Base-by-base conservation (phyloP, 352 stramenopile species). In the Phytophthora pistaciae region DNA sequence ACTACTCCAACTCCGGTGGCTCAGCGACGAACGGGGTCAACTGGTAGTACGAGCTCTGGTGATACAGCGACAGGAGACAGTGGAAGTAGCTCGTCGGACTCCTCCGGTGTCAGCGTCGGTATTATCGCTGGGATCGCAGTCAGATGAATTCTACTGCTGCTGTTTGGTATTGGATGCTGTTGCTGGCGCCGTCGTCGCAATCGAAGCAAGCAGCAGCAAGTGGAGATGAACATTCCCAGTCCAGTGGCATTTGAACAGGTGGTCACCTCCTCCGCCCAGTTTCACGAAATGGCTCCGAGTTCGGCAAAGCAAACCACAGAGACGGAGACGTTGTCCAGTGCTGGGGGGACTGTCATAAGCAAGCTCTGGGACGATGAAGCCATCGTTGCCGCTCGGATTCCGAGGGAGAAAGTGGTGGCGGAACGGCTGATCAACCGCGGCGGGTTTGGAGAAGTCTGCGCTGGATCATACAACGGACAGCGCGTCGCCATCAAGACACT, bases 321-420 rank as follows among this genome's bases (percentile, higher is more conserved):
- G 25, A 29, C 25, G 25, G 25, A 29, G 3, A 29, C 25, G 25
- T 29, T 29, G 25, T 29, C 25, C 3, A 29, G 25, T 29, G 3
- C 25, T 29, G 25, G 25, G 5, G 25, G 25, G 5, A 29, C 25
- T 29, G 25, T 5, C 25, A 29, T 29, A 0, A 75, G 56, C 49
- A 66, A 74, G 44, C 59, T 75, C 18, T 81, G 73, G 64, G 74
- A 85, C 20, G 72, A 85, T 18, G 56, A 75, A 59, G 69, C 69
- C 18, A 78, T 86, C 52, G 46, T 84, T 18, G 73, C 77, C 1
- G 67, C 61, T 5, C 49, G 64, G 6, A 57, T 72, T 36, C 56
- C 63, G 18, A 42, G 56, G 75, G 71, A 78, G 60, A 78, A 78
- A 52, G 66, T 78, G 3, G 36, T 75, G 0, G 52, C 20, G 1